phyloP scores from a whole-genome alignment of 257 asterid species.

The Fraxinus americana region DNA sequence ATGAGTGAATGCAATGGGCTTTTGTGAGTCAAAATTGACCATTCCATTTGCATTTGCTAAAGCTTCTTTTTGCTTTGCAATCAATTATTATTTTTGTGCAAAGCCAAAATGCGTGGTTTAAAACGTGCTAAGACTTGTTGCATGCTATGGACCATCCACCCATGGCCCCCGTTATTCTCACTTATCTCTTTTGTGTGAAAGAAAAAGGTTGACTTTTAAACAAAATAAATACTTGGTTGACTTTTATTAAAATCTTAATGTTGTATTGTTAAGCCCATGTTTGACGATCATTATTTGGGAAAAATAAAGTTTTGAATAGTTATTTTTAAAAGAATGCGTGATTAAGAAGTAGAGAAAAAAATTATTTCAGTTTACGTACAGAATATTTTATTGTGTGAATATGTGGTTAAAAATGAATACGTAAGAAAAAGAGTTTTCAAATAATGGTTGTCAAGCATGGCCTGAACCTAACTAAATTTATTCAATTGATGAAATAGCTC shows the following conservation, averaged over 20 bases:
- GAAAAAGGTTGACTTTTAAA: background rate
- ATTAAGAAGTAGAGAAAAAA: too few relatives aligned
- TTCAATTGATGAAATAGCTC: background rate
- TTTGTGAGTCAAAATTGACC: background rate
- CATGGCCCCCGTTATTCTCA: background rate
- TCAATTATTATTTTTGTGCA: background rate
- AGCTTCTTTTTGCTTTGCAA: background rate
- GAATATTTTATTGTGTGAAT: too few relatives aligned
- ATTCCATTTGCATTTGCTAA: background rate
- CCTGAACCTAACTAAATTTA: background rate
- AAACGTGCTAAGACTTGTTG: background rate
- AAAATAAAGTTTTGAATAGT: too few relatives aligned
- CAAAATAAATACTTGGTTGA: background rate
- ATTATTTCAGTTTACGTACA: too few relatives aligned
- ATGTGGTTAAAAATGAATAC: too few relatives aligned
- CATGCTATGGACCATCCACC: background rate
- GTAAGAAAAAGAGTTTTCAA: too few relatives aligned
- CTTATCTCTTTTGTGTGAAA: background rate
- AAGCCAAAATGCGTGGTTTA: background rate
- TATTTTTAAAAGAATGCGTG: too few relatives aligned
- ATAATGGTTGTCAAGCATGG: too few relatives aligned
- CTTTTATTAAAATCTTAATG: background rate
- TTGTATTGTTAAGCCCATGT: background rate
- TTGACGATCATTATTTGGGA: too few relatives aligned
- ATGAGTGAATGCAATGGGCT: slow-evolving; percentile 6